These are phyloP conservation scores for Boletus rubroflammeus DNA, from an alignment of 768 basidiomycete genomes.

Conservation along the genomic window DNA sequence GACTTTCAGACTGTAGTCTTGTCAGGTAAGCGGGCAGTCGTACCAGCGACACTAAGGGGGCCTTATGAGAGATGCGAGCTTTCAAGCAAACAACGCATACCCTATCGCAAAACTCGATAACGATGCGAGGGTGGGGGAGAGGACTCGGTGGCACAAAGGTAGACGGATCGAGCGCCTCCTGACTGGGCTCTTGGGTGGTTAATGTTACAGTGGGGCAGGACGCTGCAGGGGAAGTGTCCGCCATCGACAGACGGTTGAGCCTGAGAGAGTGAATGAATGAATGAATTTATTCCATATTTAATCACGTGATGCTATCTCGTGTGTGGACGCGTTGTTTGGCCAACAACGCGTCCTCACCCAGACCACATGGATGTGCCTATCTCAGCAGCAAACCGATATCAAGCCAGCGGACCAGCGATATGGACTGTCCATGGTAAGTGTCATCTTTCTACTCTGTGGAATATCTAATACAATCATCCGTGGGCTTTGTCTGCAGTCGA, in stretches of 20 bases:
- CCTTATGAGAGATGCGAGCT: constrained; percentile 1
- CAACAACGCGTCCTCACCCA: constrained; percentile 14
- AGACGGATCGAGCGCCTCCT: constrained; percentile 38
- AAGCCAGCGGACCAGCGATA: constrained; percentile 19
- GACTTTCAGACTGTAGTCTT: neutral
- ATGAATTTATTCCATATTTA: no score
- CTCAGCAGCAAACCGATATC: neutral
- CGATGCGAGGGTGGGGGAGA: constrained; percentile 52
- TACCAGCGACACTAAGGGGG: constrained; percentile 73
- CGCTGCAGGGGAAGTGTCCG: constrained; percentile 13
- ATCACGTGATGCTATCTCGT: constrained; percentile 34
- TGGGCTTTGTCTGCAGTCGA: constrained; percentile 54
- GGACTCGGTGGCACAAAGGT: constrained; percentile 56
- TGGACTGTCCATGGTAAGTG: constrained; percentile 68
- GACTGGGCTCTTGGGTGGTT: constrained; percentile 15
- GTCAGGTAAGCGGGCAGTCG: constrained; percentile 17
- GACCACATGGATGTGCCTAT: constrained; percentile 13
- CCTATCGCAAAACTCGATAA: constrained; percentile 91
- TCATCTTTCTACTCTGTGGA: neutral
- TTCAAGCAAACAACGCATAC: constrained; percentile 40
- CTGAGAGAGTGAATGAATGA: no score
- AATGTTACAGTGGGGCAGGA: constrained; percentile 10
- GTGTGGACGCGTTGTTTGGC: constrained; percentile 53
- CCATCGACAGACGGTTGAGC: constrained; percentile 16
- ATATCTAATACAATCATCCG: neutral